Percentiles rank a stretch among this genome's conserved stretches.
phyloP scores from a whole-genome alignment of 106 monocot genomes.

The Agapanthus africanus region DNA sequence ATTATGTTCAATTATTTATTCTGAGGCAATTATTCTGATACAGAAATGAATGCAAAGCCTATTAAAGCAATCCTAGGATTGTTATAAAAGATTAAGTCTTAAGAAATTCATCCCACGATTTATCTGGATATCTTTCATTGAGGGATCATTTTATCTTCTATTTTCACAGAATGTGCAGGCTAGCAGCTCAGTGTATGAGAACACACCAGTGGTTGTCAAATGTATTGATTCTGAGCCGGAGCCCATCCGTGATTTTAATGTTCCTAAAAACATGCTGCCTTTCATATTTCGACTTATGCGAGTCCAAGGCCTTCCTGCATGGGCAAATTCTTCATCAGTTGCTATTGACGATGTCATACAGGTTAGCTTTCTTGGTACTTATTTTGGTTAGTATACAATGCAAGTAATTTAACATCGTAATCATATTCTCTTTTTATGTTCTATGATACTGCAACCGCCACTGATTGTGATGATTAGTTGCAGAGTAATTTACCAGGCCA shows the following conservation, averaged over 20 bases:
- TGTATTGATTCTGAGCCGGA: constrained; percentile 14
- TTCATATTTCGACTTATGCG: constrained; percentile 59
- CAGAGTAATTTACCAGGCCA: no score
- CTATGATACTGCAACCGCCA: no score
- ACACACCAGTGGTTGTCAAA: not conserved
- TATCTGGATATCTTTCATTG: not conserved
- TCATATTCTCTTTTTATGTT: no score
- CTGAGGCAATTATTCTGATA: no score
- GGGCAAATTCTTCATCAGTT: constrained; percentile 73
- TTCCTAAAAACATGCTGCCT: constrained; percentile 34
- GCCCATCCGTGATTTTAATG: constrained; percentile 31
- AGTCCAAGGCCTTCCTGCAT: constrained; percentile 77
- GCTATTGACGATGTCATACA: constrained; percentile 85
- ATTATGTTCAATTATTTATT: no score
- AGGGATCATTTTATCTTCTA: constrained; percentile 9
- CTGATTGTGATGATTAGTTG: no score
- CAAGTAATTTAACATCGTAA: not conserved
- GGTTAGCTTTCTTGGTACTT: constrained; percentile 24
- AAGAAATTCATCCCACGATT: not conserved
- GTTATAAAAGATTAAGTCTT: no score
- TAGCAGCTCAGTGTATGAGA: constrained; percentile 5
- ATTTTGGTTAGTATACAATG: not conserved
- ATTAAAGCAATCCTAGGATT: no score
- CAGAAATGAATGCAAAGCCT: no score
- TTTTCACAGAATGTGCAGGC: constrained; percentile 13